Base-by-base conservation (phyloP, 2,329 filamentous ascomycete species). In the Nigrograna mackinnonii region DNA sequence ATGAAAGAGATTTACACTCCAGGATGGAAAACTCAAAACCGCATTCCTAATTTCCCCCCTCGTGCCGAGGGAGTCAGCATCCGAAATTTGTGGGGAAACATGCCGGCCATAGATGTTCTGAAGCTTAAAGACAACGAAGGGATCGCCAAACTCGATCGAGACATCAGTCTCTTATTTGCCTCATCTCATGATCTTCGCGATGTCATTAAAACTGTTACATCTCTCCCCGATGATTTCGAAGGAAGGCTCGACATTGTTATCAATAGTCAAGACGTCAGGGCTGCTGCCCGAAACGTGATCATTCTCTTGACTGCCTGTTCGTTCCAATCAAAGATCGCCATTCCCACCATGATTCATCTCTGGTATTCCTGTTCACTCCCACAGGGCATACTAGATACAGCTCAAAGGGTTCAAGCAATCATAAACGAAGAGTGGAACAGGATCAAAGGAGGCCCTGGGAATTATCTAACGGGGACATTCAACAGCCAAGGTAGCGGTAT, bases 121-220 rank as follows among this genome's bases (percentile, higher is more conserved):
- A 52, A 62, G 0, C 38, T 72, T 3, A 28, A 46, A 7, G 26
- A 50, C 16, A 57, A 58, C 22, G 47, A 58, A 22, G 36, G 44
- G 5, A 64, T 67, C 32, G 63, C 70, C 33, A 66, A 60, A 4
- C 21, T 36, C 1, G 41, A 37, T 14, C n/a, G n/a, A n/a, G 46
- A 65, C 16, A 36, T 69, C 1, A 33, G 20, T 1, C 38, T 74
- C 0, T 55, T 72, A 2, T 73, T 71, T 28, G 69, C 69, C 3
- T 74, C 71, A 4, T 77, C 74, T 9, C 73, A 70, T 5, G 72
- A 77, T 44, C 40, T 70, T 5, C 58, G 73, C 28, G 76, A 78
- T 41, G 51, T 73, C 3, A 43, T 77, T 40, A 70, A 69, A 49
- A 68, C 73, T 1, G 46, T 76, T 3, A 52, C 50, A 2, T 35